Conservation (phyloP, 2,329 filamentous ascomycete genomes). For the Chaetomiaceae sp. region DNA sequence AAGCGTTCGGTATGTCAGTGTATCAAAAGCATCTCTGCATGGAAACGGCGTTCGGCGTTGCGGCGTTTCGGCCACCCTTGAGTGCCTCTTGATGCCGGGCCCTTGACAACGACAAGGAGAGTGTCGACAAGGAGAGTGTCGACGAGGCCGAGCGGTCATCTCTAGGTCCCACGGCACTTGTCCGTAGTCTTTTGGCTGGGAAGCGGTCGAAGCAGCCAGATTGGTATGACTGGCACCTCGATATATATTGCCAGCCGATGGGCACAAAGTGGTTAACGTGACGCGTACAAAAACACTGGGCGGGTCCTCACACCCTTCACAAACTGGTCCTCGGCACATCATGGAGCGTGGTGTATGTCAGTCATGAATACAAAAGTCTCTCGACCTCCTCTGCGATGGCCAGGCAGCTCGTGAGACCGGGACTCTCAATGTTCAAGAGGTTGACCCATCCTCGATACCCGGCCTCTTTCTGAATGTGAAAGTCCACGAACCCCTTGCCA, state of each 20-base stretch:
- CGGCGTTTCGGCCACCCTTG: no score
- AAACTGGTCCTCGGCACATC: neutral
- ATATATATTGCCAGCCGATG: no score
- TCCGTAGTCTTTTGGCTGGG: neutral
- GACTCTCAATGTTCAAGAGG: conserved; percentile 86
- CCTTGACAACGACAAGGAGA: no score
- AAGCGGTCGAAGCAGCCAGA: neutral
- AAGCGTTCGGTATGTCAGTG: neutral
- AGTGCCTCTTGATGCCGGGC: no score
- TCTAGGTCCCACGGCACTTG: neutral
- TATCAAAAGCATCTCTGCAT: conserved; percentile 3
- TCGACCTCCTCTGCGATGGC: conserved; percentile 76
- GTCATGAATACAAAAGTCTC: conserved; percentile 39
- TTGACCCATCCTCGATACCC: conserved; percentile 82
- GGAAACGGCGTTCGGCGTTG: conserved; percentile 9
- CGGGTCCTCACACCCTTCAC: neutral
- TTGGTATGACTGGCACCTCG: no score
- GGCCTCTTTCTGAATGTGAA: conserved; percentile 70
- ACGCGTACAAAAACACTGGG: neutral
- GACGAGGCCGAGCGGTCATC: neutral
- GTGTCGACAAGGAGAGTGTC: no score
- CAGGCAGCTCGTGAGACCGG: conserved; percentile 78
- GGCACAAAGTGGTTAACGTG: no score
- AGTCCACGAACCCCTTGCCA: conserved; percentile 74
- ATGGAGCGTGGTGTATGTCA: neutral